A percentile compares a stretch with the other conserved stretches of the same genome.
Evolutionary conservation across 805 yeast genomes (phyloP).

Genomic region (Lachancea meyersii): DNA sequence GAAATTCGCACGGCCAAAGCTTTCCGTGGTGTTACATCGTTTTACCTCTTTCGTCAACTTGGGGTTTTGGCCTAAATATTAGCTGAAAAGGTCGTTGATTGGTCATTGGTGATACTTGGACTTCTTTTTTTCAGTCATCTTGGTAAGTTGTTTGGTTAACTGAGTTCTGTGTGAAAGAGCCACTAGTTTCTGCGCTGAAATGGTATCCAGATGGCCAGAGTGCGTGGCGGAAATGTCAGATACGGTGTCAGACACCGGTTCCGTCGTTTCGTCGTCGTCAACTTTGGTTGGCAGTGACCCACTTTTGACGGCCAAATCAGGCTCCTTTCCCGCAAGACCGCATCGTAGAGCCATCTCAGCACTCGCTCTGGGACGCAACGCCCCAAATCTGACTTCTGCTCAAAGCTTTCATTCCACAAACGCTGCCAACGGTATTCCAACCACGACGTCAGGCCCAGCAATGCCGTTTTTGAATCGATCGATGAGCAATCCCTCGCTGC

Average conservation of each 20-base stretch:
- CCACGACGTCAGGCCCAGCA: background rate
- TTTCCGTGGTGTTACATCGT: no score
- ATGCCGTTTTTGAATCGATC: constrained; percentile 9
- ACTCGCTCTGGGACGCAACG: constrained; percentile 2
- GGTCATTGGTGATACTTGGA: no score
- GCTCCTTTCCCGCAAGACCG: constrained; percentile 1
- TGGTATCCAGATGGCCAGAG: background rate
- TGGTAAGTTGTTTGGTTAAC: no score
- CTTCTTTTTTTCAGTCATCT: no score
- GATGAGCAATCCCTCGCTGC: constrained; percentile 14
- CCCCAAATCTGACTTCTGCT: background rate
- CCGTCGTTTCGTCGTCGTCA: constrained; percentile 8
- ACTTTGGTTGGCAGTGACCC: constrained; percentile 8
- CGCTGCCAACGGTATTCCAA: background rate
- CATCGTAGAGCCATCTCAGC: constrained; percentile 8
- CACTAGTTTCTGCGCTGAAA: background rate
- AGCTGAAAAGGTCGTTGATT: no score
- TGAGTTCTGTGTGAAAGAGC: no score
- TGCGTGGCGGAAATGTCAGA: background rate
- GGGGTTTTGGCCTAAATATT: no score
- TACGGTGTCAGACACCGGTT: constrained; percentile 4
- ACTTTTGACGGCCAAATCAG: background rate
- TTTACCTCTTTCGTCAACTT: no score
- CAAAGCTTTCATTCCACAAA: background rate
- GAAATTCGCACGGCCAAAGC: no score